Percentiles rank a stretch among this genome's conserved stretches.
phyloP scores from a whole-genome alignment of 2,329 filamentous ascomycete species.

The Ampelomyces quisqualis region DNA sequence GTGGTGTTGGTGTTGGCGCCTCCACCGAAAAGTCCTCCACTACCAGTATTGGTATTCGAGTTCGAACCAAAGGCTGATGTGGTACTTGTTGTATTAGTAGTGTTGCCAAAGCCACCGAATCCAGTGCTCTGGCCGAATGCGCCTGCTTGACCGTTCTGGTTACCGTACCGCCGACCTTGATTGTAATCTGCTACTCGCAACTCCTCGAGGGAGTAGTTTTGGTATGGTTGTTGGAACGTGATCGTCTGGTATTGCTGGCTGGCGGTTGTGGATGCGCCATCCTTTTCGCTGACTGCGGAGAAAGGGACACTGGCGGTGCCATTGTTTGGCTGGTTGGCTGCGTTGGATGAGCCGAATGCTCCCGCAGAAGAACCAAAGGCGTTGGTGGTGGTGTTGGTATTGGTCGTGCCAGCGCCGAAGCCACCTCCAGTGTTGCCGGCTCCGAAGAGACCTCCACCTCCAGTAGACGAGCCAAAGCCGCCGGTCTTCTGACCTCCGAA shows the following conservation, averaged over 20 bases:
- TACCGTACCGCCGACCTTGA: conserved; percentile 81
- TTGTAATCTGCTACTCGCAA: conserved; percentile 75
- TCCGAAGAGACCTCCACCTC: conserved; percentile 32
- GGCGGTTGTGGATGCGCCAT: conserved; percentile 55
- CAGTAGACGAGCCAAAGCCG: conserved; percentile 30
- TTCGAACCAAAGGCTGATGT: conserved; percentile 51
- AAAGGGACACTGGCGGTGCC: conserved; percentile 70
- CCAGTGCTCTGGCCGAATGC: conserved; percentile 72
- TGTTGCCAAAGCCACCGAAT: conserved; percentile 52
- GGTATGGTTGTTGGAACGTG: conserved; percentile 75
- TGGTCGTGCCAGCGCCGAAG: conserved; percentile 27
- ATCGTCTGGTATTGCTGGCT: conserved; percentile 74
- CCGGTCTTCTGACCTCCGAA: conserved; percentile 35
- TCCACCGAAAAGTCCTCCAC: conserved; percentile 49
- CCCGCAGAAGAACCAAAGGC: conserved; percentile 27
- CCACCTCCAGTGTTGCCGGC: conserved; percentile 29
- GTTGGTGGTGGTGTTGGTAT: conserved; percentile 17
- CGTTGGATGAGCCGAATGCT: conserved; percentile 31
- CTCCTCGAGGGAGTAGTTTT: conserved; percentile 83
- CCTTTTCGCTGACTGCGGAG: conserved; percentile 70
- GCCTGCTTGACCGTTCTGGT: conserved; percentile 74
- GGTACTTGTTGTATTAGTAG: conserved; percentile 39
- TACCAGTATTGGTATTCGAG: conserved; percentile 43
- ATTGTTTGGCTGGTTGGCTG: conserved; percentile 40
- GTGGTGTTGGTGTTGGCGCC: conserved; percentile 35